phyloP scores from a whole-genome alignment of 495 filamentous ascomycete species.

The Cercophora sp. region DNA sequence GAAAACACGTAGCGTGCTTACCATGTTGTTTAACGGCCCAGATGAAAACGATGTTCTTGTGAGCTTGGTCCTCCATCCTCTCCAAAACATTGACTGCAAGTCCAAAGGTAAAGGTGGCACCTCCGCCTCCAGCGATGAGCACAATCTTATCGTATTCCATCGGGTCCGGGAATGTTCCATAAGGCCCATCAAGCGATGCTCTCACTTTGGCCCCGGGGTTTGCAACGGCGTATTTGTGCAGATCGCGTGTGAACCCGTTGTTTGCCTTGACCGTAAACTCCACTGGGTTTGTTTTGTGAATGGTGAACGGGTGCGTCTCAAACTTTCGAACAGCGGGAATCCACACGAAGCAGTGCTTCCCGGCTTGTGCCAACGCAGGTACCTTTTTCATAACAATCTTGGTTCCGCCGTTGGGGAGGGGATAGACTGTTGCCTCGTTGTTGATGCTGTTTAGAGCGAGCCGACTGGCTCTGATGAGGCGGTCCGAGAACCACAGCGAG shows the following conservation, averaged over 20 bases:
- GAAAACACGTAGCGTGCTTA: constrained; percentile 28
- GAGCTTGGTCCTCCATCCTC: constrained; percentile 36
- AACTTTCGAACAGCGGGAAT: constrained; percentile 53
- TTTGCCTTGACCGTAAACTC: constrained; percentile 55
- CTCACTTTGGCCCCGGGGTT: constrained; percentile 43
- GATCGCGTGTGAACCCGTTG: constrained; percentile 54
- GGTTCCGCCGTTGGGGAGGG: constrained; percentile 54
- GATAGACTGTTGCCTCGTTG: constrained; percentile 51
- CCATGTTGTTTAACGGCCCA: constrained; percentile 50
- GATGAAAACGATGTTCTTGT: constrained; percentile 51
- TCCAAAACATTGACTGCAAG: constrained; percentile 48
- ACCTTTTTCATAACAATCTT: constrained; percentile 50
- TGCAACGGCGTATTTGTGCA: constrained; percentile 47
- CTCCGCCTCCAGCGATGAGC: constrained; percentile 56
- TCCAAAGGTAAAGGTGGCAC: constrained; percentile 56
- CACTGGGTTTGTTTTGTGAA: constrained; percentile 45
- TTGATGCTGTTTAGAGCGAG: constrained; percentile 48
- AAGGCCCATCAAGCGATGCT: constrained; percentile 55
- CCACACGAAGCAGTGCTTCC: constrained; percentile 60
- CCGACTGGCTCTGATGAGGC: constrained; percentile 45
- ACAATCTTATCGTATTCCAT: constrained; percentile 54
- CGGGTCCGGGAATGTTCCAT: constrained; percentile 55
- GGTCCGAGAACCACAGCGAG: constrained; percentile 49
- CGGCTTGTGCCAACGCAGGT: constrained; percentile 42
- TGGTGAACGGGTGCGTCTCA: constrained; percentile 62